Evolutionary conservation across 2,329 filamentous ascomycete species (phyloP), one percentile per base, ranked within the genome.

Genomic region (Neopestalotiopsis clavispora): DNA sequence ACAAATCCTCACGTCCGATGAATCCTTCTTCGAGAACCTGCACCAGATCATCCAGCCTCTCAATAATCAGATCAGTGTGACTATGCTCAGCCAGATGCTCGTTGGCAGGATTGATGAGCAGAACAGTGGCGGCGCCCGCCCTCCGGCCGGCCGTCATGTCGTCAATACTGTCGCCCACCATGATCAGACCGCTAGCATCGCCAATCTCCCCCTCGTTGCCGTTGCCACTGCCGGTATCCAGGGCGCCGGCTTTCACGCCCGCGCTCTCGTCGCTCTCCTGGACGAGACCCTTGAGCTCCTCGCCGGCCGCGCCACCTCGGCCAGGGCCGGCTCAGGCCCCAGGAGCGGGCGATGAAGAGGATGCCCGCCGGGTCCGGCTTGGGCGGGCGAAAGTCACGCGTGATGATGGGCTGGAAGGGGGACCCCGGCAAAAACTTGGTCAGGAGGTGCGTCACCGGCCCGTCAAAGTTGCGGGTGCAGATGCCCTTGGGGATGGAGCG

Each of bases 381-480:
- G 7, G 95, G 93, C 49, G 89, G 94, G 59, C 84, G 86, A 80
- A 94, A 96, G 68, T 94, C 94, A 12, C 95, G 87, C 7, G 95
- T 98, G 52, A 98, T 85, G 73, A 98, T 90, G 5, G 95, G 95
- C 23, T 86, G 79, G 78, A 98, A 97, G 56, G 85, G 80, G 69
- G 90, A 88, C 1, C 83, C 85, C 1, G 87, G 84, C 9, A 98
- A 85, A 79, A 96, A 96, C 63, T 90, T 96, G 65, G 82, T 82
- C 3, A 98, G 85, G 3, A 97, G 86, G 79, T 95, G 91, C 61
- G 86, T 82, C 1, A 96, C 93, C 5, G 94, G 94, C 7, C 88
- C 83, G 75, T 95, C 93, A 76, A 98, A 98, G 83, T 99, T 98
- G 76, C 96, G 88, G 2, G 96, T 98, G 82, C 95, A 98, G 72